Conservation (phyloP, 768 basidiomycete species). For the Xerocomus potaroensis region DNA sequence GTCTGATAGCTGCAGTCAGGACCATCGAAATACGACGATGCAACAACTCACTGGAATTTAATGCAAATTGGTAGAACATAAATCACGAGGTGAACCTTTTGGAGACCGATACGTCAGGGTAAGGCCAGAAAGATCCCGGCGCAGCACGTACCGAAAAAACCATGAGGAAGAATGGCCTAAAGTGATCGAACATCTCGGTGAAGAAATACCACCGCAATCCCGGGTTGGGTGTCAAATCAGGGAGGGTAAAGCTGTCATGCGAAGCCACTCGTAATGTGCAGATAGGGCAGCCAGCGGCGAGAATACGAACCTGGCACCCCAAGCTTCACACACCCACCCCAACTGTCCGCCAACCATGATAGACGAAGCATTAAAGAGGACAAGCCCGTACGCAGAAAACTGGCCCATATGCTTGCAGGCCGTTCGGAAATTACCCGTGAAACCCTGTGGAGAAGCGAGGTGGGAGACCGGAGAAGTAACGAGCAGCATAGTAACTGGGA, state of each 20-base stretch:
- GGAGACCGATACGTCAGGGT: background rate
- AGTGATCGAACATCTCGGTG: slow-evolving; percentile 99
- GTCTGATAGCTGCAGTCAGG: slow-evolving; percentile 37
- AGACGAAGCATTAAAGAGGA: slow-evolving; percentile 44
- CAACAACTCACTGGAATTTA: slow-evolving; percentile 67
- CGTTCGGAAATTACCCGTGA: slow-evolving; percentile 13
- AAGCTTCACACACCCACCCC: slow-evolving; percentile 73
- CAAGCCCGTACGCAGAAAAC: slow-evolving; percentile 46
- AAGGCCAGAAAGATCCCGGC: background rate
- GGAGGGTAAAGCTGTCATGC: slow-evolving; percentile 61
- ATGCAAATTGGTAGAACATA: slow-evolving; percentile 83
- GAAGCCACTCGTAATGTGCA: background rate
- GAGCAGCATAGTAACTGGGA: slow-evolving; percentile 63
- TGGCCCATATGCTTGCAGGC: slow-evolving; percentile 36
- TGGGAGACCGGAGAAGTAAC: slow-evolving; percentile 59
- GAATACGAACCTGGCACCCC: slow-evolving; percentile 70
- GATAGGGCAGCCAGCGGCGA: background rate
- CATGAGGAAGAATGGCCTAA: slow-evolving; percentile 92
- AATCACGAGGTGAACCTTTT: slow-evolving; percentile 75
- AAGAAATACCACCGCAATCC: slow-evolving; percentile 99
- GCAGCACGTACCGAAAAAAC: slow-evolving; percentile 74
- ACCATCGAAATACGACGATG: background rate
- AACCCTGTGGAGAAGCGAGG: slow-evolving; percentile 54
- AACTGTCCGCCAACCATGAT: slow-evolving; percentile 56
- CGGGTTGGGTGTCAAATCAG: slow-evolving; percentile 89